Evolutionary conservation across 768 basidiomycete species (phyloP), one percentile per base, ranked within the genome.

Genomic region (Chiua virens): DNA sequence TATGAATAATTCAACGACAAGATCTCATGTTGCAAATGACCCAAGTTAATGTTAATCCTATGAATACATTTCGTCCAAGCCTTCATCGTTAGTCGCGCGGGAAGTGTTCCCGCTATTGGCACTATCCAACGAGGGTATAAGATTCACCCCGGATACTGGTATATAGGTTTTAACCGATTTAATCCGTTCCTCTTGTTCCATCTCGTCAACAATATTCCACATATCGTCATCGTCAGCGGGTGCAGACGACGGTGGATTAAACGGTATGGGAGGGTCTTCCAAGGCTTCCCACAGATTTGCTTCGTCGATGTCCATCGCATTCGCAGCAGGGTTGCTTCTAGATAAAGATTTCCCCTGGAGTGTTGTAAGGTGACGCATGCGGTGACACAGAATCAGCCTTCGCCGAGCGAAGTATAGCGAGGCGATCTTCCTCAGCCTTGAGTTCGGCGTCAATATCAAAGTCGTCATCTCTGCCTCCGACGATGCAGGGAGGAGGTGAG

Each of bases 41-140:
- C 17, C 34, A 17, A 17, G 8, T n/a, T n/a, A n/a, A n/a, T n/a
- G 17, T 17, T 2, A 6, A 34, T 17, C 34, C 41, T 63, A 79
- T 41, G 76, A 65, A 65, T 87, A 87, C 77, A 87, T 81, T 45
- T 86, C 82, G 41, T 86, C 85, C 77, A 76, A 80, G 20, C 79
- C 83, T 45, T 81, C 78, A 22, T 79, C 77, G 28, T 77, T 75
- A 13, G 68, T 73, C 37, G 57, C 55, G n/a, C 59, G 54, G 40
- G 57, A 50, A 1, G 38, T 53, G 23, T 58, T 42, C 37, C 47
- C 45, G 32, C 45, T 50, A 50, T 39, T 21, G 23, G 38, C 21
- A 36, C 53, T 49, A 21, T 52, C 57, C 30, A 49, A 45, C 10
- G 56, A 55, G 15, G 64, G 40, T 11, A 49, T 49, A 13, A 61